These are phyloP conservation scores for Escallonia herrerae DNA, from an alignment of 129 eudicot genomes.

Conservation along the genomic window DNA sequence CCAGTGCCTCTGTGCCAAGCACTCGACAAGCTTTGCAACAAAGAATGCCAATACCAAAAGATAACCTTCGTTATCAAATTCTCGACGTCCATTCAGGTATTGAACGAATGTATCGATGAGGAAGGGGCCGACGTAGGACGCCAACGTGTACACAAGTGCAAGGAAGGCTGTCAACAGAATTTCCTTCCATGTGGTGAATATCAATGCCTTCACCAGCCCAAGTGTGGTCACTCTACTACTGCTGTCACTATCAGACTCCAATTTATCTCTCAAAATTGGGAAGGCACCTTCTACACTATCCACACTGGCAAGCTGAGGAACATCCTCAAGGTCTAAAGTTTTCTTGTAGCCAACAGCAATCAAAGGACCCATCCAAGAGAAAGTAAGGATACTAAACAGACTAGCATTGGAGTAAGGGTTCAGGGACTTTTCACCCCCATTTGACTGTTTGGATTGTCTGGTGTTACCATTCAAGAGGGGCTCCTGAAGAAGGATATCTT, in stretches of 20 bases:
- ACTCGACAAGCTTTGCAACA: slow-evolving; percentile 60
- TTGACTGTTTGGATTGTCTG: slow-evolving; percentile 21
- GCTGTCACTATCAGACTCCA: slow-evolving; percentile 17
- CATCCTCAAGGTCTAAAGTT: slow-evolving; percentile 60
- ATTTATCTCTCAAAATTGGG: slow-evolving; percentile 28
- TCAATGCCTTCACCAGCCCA: slow-evolving; percentile 47
- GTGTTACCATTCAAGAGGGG: slow-evolving; percentile 47
- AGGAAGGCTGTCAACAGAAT: slow-evolving; percentile 40
- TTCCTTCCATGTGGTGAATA: slow-evolving; percentile 50
- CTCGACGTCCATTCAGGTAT: slow-evolving; percentile 48
- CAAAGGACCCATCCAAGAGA: slow-evolving; percentile 72
- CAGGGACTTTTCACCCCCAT: slow-evolving; percentile 20
- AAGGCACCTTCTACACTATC: slow-evolving; percentile 56
- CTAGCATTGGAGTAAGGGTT: slow-evolving; percentile 21
- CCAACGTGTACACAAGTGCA: slow-evolving; percentile 41
- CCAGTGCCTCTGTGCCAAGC: slow-evolving; percentile 64
- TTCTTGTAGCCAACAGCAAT: slow-evolving; percentile 52
- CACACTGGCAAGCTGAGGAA: slow-evolving; percentile 44
- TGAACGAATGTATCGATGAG: slow-evolving; percentile 72
- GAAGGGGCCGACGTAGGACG: slow-evolving; percentile 74
- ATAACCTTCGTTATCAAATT: slow-evolving; percentile 41
- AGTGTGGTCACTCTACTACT: slow-evolving; percentile 32
- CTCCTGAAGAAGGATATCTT: slow-evolving; percentile 21
- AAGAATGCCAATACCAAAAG: slow-evolving; percentile 51
- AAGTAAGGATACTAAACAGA: slow-evolving; percentile 46